Percentiles rank a stretch among this genome's conserved stretches.
These are phyloP conservation scores for Cladosporium austrohemisphaericum DNA, from an alignment of 2,329 filamentous ascomycete genomes.

Conservation along the genomic window DNA sequence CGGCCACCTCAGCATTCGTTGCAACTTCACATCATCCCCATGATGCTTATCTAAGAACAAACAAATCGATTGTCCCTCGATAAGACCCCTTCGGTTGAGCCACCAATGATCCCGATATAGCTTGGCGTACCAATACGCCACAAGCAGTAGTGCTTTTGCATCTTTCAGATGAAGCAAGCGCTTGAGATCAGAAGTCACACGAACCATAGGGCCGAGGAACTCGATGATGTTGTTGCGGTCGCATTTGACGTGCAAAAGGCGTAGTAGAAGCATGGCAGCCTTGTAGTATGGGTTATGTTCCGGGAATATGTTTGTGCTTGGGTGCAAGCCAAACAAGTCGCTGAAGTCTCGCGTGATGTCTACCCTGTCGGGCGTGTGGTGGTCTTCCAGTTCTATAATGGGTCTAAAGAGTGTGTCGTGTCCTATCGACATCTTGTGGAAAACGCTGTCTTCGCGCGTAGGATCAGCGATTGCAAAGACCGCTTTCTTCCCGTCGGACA, in stretches of 20 bases:
- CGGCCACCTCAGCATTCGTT: slow-evolving; percentile 18
- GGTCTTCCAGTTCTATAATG: slow-evolving; percentile 8
- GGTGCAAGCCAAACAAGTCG: slow-evolving; percentile 18
- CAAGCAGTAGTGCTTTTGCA: slow-evolving; percentile 50
- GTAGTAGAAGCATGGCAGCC: slow-evolving; percentile 32
- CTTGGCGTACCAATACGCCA: slow-evolving; percentile 55
- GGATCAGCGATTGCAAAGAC: slow-evolving; percentile 53
- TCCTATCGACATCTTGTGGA: slow-evolving; percentile 29
- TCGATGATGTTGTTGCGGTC: slow-evolving; percentile 42
- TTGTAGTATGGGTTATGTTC: slow-evolving; percentile 30
- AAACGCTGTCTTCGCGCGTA: slow-evolving; percentile 46
- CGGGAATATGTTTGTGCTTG: not conserved
- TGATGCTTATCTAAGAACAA: slow-evolving; percentile 39
- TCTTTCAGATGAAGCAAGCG: slow-evolving; percentile 50
- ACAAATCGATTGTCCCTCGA: slow-evolving; percentile 51
- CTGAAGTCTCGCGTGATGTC: slow-evolving; percentile 9
- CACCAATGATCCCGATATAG: slow-evolving; percentile 50
- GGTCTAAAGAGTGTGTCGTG: slow-evolving; percentile 2
- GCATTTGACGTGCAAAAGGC: slow-evolving; percentile 36
- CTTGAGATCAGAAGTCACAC: slow-evolving; percentile 44
- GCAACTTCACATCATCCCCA: slow-evolving; percentile 8
- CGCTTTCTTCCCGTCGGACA: slow-evolving; percentile 54
- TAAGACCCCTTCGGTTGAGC: slow-evolving; percentile 42
- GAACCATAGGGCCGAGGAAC: slow-evolving; percentile 48
- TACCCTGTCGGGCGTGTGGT: slow-evolving; percentile 16